phyloP scores from a whole-genome alignment of 306 rosid genomes.

The Crotalaria pallida region DNA sequence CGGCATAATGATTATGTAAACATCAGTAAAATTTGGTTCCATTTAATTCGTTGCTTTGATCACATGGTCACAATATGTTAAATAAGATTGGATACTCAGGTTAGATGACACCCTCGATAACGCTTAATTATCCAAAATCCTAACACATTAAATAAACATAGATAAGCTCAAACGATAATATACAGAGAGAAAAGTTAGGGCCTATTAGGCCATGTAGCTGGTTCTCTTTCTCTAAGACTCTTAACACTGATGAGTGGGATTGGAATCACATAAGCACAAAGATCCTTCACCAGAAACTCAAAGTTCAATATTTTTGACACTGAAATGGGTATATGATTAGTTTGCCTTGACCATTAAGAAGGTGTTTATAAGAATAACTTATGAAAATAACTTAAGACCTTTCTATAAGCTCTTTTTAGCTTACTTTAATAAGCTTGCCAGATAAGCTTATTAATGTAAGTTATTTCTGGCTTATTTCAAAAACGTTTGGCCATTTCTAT shows the following conservation, averaged over 20 bases:
- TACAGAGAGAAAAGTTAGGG: not conserved
- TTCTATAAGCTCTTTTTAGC: too few species aligned
- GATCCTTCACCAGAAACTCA: not conserved
- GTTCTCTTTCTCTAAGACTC: not conserved
- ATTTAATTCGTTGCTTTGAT: not conserved
- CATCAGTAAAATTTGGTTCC: not conserved
- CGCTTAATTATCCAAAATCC: not conserved
- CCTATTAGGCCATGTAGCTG: not conserved
- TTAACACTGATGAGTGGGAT: not conserved
- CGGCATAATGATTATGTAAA: not conserved
- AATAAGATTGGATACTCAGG: not conserved
- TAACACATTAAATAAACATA: not conserved
- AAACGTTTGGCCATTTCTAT: too few species aligned
- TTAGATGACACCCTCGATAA: not conserved
- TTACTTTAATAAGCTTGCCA: too few species aligned
- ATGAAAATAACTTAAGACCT: too few species aligned
- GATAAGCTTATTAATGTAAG: too few species aligned
- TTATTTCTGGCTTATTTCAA: too few species aligned
- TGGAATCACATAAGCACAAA: not conserved
- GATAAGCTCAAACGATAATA: not conserved
- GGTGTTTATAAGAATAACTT: too few species aligned
- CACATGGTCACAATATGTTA: not conserved
- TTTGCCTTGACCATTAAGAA: not conserved
- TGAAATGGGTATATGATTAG: not conserved
- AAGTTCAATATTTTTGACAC: not conserved